A percentile compares a stretch with the other conserved stretches of the same genome.
phyloP scores from a whole-genome alignment of 2,329 filamentous ascomycete species.

The Microsporum canis region DNA sequence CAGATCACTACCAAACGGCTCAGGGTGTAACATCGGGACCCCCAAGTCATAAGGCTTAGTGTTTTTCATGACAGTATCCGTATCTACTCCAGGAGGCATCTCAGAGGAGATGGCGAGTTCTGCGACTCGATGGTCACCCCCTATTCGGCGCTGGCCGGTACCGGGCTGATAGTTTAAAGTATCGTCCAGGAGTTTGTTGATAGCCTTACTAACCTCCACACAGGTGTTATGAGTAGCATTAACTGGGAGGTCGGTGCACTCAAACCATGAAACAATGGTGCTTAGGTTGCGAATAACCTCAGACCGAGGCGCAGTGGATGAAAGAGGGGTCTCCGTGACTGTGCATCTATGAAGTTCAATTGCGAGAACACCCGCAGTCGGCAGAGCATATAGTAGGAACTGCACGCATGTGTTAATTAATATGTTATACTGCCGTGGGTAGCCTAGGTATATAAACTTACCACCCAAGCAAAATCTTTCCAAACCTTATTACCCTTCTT shows the following conservation, averaged over 20 bases:
- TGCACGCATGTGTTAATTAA: not conserved
- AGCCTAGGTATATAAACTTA: conserved; percentile 10
- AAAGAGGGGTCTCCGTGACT: conserved; percentile 12
- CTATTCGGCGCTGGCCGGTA: conserved; percentile 15
- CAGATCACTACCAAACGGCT: not conserved
- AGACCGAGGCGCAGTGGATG: conserved; percentile 16
- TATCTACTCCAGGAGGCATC: not conserved
- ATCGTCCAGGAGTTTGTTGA: conserved; percentile 17
- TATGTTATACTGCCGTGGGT: not conserved
- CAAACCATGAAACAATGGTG: conserved; percentile 17
- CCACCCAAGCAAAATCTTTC: conserved; percentile 15
- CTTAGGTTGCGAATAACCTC: conserved; percentile 19
- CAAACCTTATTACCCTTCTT: conserved; percentile 7
- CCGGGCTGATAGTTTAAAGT: conserved; percentile 22
- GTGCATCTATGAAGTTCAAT: conserved; percentile 18
- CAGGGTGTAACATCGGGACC: not conserved
- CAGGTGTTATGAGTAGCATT: conserved; percentile 9
- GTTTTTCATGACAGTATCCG: not conserved
- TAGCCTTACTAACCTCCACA: conserved; percentile 16
- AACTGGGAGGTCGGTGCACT: conserved; percentile 8
- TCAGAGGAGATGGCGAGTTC: not conserved
- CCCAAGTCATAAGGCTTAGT: not conserved
- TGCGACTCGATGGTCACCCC: not conserved
- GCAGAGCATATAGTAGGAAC: conserved; percentile 17
- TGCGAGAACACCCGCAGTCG: conserved; percentile 16